phyloP scores from a whole-genome alignment of 495 filamentous ascomycete genomes.

The Bacidia rubella region DNA sequence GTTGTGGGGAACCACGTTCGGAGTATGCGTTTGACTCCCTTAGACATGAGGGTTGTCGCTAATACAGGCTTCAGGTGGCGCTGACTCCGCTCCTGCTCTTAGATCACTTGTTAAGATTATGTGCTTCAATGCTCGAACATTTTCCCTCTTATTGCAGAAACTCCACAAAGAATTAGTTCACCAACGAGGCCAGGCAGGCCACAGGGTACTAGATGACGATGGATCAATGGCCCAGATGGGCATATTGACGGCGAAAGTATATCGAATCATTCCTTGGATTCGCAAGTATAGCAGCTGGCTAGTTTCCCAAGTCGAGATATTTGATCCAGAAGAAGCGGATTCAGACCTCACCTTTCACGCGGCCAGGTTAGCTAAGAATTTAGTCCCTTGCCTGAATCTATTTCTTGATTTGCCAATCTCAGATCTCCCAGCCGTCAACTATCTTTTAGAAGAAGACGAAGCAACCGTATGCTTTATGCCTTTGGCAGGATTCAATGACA shows the following conservation, averaged over 20 bases:
- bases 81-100: too few species aligned
- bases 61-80: too few species aligned
- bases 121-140: constrained; percentile 68
- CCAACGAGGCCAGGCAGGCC: constrained; percentile 22
- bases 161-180: constrained; percentile 49
- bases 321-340: background rate
- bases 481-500: constrained; percentile 28
- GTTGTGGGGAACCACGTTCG: constrained; percentile 47
- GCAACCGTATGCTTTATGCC: constrained; percentile 64
- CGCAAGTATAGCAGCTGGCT: constrained; percentile 69
- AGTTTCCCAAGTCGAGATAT: constrained; percentile 17
- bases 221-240: constrained; percentile 25
- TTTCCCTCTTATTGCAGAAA: constrained; percentile 61
- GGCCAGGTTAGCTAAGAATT: background rate
- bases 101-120: constrained; percentile 56
- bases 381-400: background rate
- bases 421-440: constrained; percentile 41
- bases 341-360: background rate
- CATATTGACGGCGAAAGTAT: constrained; percentile 42
- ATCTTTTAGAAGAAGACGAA: constrained; percentile 66
- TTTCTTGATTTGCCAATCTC: background rate
- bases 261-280: constrained; percentile 53
- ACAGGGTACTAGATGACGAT: constrained; percentile 22
- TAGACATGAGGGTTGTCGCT: too few species aligned
- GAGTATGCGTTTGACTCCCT: too few species aligned